Evolutionary conservation across 2,329 filamentous ascomycete species (phyloP), one percentile per base, ranked within the genome.

Genomic region (Mycosphaerelloides madeirae): DNA sequence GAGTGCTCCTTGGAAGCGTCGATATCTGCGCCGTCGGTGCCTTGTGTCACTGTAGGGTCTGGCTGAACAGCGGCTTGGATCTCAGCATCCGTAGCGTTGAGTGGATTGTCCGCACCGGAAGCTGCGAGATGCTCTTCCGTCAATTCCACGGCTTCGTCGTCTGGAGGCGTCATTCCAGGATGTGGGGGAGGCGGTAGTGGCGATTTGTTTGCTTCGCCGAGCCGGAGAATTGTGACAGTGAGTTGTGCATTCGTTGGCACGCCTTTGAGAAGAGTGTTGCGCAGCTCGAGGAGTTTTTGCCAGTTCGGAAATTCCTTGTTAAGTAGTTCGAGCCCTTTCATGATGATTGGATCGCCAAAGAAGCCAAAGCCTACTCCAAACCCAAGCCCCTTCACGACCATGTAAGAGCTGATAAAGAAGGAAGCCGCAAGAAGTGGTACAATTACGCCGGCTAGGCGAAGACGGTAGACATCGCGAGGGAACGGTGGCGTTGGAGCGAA

Each of bases 191-290:
- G 72, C 22, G 87, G 86, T 0, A 94, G 66, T 0, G 88, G 88
- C 0, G 85, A 83, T 53, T 85, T 85, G 66, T 90, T 90, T 9
- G 79, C 79, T 66, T 94, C 88, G 31, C 87, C 87, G 22, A 91
- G 81, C 4, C 88, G 84, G 9, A 94, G 78, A 1, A 94, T 74
- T 0, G 87, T 94, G 20, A 94, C 70, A 0, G 87, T 82, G 14
- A 94, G 77, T 60, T 95, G 88, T 3, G 87, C 86, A 60, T 94
- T 93, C 1, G 87, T 95, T 1, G 88, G 88, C 0, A 93, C 82
- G 2, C 87, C 86, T 60, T 85, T 87, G 39, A 95, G 78, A 1
- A 93, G 63, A 0, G 84, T 87, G 52, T 88, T 88, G 48, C 84
- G 77, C 9, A 88, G 67, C 57, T 89, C 82, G 13, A 91, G 71